Evolutionary conservation across 305 asterid genomes (phyloP).

Genomic region (Andrographis paniculata): DNA sequence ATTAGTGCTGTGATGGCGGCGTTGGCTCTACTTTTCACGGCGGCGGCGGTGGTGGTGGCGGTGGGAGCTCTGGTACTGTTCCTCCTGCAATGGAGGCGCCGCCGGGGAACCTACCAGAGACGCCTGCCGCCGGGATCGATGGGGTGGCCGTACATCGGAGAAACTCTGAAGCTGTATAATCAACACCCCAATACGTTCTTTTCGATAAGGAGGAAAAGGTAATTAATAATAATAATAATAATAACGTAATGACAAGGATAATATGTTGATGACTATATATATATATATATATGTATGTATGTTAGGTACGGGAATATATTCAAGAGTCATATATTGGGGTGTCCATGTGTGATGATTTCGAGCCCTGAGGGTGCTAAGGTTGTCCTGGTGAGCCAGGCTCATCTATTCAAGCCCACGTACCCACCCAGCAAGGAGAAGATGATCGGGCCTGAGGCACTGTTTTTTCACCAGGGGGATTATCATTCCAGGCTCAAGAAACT

Average conservation of each 20-base stretch:
- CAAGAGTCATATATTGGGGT: slow-evolving; percentile 67
- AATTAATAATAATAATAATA: neutral
- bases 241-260: too few relatives aligned
- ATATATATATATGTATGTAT: too few relatives aligned
- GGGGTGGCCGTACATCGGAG: slow-evolving; percentile 79
- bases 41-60: neutral
- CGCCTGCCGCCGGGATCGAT: slow-evolving; percentile 64
- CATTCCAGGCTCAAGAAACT: slow-evolving; percentile 49
- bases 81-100: neutral
- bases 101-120: neutral
- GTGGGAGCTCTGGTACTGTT: neutral
- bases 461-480: slow-evolving; percentile 55
- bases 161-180: slow-evolving; percentile 56
- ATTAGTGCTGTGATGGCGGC: too few relatives aligned
- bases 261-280: neutral
- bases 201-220: slow-evolving; percentile 44
- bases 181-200: slow-evolving; percentile 61
- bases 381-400: slow-evolving; percentile 52
- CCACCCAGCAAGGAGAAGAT: slow-evolving; percentile 54
- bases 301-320: slow-evolving; percentile 53
- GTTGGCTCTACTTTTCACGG: too few relatives aligned
- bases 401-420: slow-evolving; percentile 61
- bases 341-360: slow-evolving; percentile 69
- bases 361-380: slow-evolving; percentile 54
- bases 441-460: slow-evolving; percentile 60